phyloP scores from a whole-genome alignment of 2,329 filamentous ascomycete genomes.

The Colletotrichum magnum region DNA sequence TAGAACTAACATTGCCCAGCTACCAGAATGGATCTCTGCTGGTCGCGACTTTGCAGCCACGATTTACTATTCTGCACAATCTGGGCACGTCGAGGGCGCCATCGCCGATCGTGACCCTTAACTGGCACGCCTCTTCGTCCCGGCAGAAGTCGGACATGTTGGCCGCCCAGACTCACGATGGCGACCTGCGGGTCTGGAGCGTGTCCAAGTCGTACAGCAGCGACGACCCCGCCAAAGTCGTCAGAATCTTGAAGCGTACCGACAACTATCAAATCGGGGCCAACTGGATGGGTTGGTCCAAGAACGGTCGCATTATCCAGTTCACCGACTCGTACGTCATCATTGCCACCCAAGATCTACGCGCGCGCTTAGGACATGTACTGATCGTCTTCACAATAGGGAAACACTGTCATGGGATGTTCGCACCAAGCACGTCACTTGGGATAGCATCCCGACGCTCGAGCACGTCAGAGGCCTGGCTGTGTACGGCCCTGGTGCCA shows the following conservation, averaged over 20 bases:
- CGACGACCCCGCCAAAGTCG: conserved; percentile 86
- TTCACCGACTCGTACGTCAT: conserved; percentile 82
- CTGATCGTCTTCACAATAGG: conserved; percentile 60
- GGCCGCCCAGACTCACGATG: conserved; percentile 91
- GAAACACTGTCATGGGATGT: conserved; percentile 98
- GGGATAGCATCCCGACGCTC: conserved; percentile 87
- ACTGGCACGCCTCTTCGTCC: conserved; percentile 97
- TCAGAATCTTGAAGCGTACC: conserved; percentile 85
- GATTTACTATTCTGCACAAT: conserved; percentile 95
- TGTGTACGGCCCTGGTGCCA: conserved; percentile 91
- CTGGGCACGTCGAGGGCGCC: conserved; percentile 87
- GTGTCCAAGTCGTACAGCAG: conserved; percentile 84
- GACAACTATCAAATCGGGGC: conserved; percentile 81
- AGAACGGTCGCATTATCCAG: conserved; percentile 96
- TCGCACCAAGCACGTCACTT: conserved; percentile 95
- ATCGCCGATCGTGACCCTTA: conserved; percentile 87
- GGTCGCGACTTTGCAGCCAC: conserved; percentile 88
- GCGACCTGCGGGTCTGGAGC: conserved; percentile 96
- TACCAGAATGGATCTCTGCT: conserved; percentile 96
- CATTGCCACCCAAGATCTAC: conserved; percentile 49
- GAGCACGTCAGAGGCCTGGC: conserved; percentile 86
- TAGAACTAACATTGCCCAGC: conserved; percentile 60
- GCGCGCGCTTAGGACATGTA: conserved; percentile 62
- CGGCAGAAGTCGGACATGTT: conserved; percentile 99
- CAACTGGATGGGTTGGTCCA: conserved; percentile 99